A percentile compares a stretch with the other conserved stretches of the same genome.
phyloP scores from a whole-genome alignment of 345 rosid genomes.

The Eucalyptus victrix region DNA sequence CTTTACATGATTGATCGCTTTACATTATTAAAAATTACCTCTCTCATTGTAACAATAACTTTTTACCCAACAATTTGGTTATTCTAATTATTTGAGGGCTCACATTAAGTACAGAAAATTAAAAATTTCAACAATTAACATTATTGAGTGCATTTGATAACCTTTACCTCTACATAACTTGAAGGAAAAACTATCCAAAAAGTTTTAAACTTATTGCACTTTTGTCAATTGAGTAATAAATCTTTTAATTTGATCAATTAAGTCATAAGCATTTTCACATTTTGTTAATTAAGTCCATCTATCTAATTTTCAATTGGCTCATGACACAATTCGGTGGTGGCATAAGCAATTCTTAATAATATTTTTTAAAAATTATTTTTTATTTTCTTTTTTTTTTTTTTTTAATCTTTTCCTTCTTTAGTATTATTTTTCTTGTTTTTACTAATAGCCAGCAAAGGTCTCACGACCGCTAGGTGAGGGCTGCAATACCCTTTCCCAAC shows the following conservation, averaged over 20 bases:
- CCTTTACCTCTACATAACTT: neutral
- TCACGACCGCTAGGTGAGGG: no score
- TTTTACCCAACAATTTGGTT: neutral
- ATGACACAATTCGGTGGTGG: accelerated
- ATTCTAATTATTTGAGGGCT: neutral
- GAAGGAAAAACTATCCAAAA: neutral
- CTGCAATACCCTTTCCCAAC: accelerated
- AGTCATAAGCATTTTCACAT: no score
- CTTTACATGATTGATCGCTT: neutral
- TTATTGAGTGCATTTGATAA: neutral
- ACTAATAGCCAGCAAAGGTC: accelerated
- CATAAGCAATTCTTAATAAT: accelerated
- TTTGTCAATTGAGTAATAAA: no score
- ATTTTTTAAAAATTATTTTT: accelerated
- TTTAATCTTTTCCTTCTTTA: no score
- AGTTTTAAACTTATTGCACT: accelerated
- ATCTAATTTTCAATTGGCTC: no score
- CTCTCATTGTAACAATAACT: neutral
- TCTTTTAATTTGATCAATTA: accelerated
- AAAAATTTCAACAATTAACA: neutral
- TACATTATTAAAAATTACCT: neutral
- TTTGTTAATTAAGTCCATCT: accelerated
- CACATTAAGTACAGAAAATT: neutral
- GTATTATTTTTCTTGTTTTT: accelerated
- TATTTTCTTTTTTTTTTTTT: no score